Evolutionary conservation across 306 rosid genomes (phyloP), one percentile per base, ranked within the genome.

Genomic region (Lathyrus oleraceus): DNA sequence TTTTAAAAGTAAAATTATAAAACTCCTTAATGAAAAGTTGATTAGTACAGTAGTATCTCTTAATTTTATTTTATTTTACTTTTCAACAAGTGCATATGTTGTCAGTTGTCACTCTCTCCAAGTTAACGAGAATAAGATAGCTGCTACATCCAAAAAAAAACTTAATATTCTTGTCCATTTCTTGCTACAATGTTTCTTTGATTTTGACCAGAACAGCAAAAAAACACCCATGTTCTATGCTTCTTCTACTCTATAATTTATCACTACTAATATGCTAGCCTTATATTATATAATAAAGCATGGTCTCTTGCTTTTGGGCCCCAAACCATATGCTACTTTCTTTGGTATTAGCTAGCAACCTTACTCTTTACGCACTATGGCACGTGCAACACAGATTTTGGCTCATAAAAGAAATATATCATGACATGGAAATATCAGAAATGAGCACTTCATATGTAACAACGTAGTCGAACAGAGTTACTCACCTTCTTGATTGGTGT

Each of bases 351-450:
- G 20, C 70, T 63, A 75, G 75, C 80, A 82, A 61, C 49, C 90
- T 85, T 85, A 80, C 72, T 71, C 81, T 57, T 78, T 79, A 79
- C 78, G 82, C 73, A 40, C 82, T 78, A 70, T 5, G 47, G 67
- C 92, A 81, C 90, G 87, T 87, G 96, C 79, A 58, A 2, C 52
- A 42, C 36, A 69, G 71, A 51, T 77, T 70, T 79, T 4, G 58
- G 62, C 3, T 45, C 12, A 16, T 28, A 25, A 75, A 25, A 59
- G 47, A 40, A 20, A 48, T 35, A 47, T 66, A 45, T 54, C 4
- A 53, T 62, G 67, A 57, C 70, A 67, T 6, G 67, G 68, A 72
- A 69, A 15, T 48, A 61, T 69, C 61, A 73, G 48, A 64, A 39
- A 38, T 27, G 79, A 10, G 85, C 52, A 74, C 76, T 80, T 70